phyloP scores from a whole-genome alignment of 1,139 yeast species.

The Zygotorulaspora mrakii region DNA sequence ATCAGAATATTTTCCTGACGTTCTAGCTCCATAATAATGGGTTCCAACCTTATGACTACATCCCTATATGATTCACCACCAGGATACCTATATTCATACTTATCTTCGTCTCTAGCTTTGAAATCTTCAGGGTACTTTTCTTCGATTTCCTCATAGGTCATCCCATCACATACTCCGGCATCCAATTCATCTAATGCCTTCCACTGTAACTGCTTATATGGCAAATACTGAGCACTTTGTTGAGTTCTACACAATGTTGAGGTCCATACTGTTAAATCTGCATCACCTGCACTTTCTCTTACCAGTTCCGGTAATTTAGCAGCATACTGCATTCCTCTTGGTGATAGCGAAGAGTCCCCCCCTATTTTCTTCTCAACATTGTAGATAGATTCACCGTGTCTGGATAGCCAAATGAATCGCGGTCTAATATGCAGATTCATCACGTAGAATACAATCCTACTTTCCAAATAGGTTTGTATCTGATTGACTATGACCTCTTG shows the following conservation, averaged over 20 bases:
- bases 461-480: slow-evolving; percentile 83
- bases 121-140: slow-evolving; percentile 86
- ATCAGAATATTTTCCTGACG: slow-evolving; percentile 93
- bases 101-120: slow-evolving; percentile 91
- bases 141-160: slow-evolving; percentile 86
- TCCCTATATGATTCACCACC: slow-evolving; percentile 98
- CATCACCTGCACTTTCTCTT: slow-evolving; percentile 69
- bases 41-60: slow-evolving; percentile 89
- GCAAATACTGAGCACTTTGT: slow-evolving; percentile 82
- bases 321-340: slow-evolving; percentile 84
- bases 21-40: slow-evolving; percentile 96
- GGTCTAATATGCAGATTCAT: slow-evolving; percentile 95
- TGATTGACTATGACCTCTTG: slow-evolving; percentile 83
- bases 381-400: slow-evolving; percentile 93
- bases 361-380: slow-evolving; percentile 94
- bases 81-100: slow-evolving; percentile 90
- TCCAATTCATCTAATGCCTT: slow-evolving; percentile 95
- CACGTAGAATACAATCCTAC: slow-evolving; percentile 89
- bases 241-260: slow-evolving; percentile 89
- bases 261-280: slow-evolving; percentile 88
- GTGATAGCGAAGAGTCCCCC: slow-evolving; percentile 86
- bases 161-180: slow-evolving; percentile 97
- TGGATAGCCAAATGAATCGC: slow-evolving; percentile 83
- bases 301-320: slow-evolving; percentile 77
- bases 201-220: slow-evolving; percentile 86